Evolutionary conservation across 148 eudicot species (phyloP), one percentile per base, ranked within the genome.

Genomic region (Hydrangea macrophylla): DNA sequence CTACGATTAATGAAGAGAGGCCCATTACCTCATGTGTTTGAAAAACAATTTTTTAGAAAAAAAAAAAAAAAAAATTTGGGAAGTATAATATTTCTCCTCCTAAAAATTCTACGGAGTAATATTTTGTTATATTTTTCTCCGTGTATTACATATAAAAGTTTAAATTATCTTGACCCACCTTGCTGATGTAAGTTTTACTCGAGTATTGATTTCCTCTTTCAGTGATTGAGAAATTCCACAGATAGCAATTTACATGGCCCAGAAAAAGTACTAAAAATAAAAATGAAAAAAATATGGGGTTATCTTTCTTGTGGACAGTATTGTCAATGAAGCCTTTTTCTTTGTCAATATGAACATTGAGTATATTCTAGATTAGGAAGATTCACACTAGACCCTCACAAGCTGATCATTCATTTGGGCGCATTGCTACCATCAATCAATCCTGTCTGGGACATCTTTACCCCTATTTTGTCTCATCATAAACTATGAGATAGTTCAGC

Each of bases 401-500:
- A 28, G 15, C 5, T 9, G 60, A 57, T 48, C 2, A 25, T 27
- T 57, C 37, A 28, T 27, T 57, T 28, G 61, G 37, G 37, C 37
- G 18, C 61, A 58, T 58, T 28, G 7, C 9, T 15, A 7, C 60
- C 12, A 58, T 55, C 58, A 50, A 65, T 65, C 37, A 45, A 63
- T 63, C 56, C 50, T 10, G 26, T 50, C 23, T 25, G 9, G 26
- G 67, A 26, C 55, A 24, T 55, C 54, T 27, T 44, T 37, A 62
- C 5, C 7, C 33, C 27, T 12, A 2, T 40, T 62, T 40, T 15
- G 11, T 15, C 42, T 58, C 12, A 11, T 15, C 1, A 62, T 25
- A n/a, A n/a, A n/a, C n/a, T n/a, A n/a, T n/a, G n/a, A n/a, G n/a
- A n/a, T n/a, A n/a, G n/a, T n/a, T n/a, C n/a, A n/a, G n/a, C n/a